phyloP scores from a whole-genome alignment of 768 basidiomycete genomes.

The Auricularia sp. region DNA sequence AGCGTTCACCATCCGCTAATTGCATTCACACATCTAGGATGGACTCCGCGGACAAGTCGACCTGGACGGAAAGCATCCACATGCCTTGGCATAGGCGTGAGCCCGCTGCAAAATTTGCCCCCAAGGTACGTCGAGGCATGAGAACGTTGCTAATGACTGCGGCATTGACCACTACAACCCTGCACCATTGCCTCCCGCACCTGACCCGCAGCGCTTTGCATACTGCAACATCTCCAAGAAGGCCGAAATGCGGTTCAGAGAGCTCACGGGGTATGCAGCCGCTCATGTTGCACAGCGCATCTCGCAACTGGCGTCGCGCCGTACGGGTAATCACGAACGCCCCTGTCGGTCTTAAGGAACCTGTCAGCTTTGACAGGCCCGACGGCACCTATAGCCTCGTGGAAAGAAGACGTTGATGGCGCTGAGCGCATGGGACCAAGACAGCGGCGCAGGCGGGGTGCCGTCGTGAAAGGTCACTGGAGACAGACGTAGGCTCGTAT shows the following conservation, averaged over 20 bases:
- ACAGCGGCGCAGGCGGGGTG: conserved; percentile 8
- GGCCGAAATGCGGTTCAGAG: conserved; percentile 4
- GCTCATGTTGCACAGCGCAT: conserved; percentile 55
- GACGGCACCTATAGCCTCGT: conserved; percentile 42
- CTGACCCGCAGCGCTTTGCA: conserved; percentile 29
- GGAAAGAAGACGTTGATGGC: conserved; percentile 48
- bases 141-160: conserved; percentile 10
- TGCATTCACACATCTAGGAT: conserved; percentile 7
- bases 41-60: conserved; percentile 43
- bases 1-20: conserved; percentile 4
- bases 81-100: conserved; percentile 44
- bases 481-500: conserved; percentile 37
- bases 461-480: conserved; percentile 33
- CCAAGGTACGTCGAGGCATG: conserved; percentile 30
- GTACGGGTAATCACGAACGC: conserved; percentile 59
- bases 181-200: conserved; percentile 8
- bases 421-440: conserved; percentile 33
- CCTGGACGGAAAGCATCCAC: conserved; percentile 38
- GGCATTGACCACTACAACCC: background rate
- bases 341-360: conserved; percentile 42
- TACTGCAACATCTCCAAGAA: conserved; percentile 13
- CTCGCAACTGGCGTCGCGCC: conserved; percentile 44
- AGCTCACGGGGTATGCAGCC: conserved; percentile 48
- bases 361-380: conserved; percentile 41
- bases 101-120: conserved; percentile 38